phyloP scores from a whole-genome alignment of 768 basidiomycete species.

The Amanita subjunquillea region DNA sequence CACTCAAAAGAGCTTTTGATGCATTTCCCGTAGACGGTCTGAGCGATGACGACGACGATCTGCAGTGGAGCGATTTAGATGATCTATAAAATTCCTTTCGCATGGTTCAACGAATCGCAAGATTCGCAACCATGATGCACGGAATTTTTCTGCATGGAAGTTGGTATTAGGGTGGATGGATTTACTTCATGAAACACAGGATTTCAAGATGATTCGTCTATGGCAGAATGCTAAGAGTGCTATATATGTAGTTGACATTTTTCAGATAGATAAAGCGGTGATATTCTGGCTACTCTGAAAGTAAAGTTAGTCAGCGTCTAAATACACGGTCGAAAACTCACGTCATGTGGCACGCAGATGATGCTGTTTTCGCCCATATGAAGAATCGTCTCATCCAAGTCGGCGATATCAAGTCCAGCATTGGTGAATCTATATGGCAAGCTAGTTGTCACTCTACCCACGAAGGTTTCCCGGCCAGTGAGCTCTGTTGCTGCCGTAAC shows the following conservation, averaged over 20 bases:
- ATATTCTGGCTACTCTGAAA: not conserved
- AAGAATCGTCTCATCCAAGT: not conserved
- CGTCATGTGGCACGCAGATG: not conserved
- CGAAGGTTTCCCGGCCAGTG: not conserved
- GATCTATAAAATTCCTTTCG: too few relatives aligned
- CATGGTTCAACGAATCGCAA: too few relatives aligned
- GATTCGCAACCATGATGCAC: too few relatives aligned
- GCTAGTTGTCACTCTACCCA: not conserved
- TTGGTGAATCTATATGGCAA: not conserved
- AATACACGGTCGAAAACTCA: not conserved
- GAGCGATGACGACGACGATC: conserved; percentile 1
- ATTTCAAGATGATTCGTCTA: not conserved
- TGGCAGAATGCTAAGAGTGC: not conserved
- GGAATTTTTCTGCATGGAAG: too few relatives aligned
- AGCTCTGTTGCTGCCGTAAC: not conserved
- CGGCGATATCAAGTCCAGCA: not conserved
- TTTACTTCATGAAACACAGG: not conserved
- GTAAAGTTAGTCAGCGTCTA: not conserved
- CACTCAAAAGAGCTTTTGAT: not conserved
- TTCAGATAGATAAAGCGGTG: not conserved
- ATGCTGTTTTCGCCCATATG: conserved; percentile 1
- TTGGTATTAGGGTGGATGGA: too few relatives aligned
- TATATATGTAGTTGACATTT: not conserved
- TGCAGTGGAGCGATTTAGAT: not conserved
- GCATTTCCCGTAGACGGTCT: not conserved